phyloP scores from a whole-genome alignment of 192 early-diverging fungal species.

The Gryganskiella cystojenkinii region DNA sequence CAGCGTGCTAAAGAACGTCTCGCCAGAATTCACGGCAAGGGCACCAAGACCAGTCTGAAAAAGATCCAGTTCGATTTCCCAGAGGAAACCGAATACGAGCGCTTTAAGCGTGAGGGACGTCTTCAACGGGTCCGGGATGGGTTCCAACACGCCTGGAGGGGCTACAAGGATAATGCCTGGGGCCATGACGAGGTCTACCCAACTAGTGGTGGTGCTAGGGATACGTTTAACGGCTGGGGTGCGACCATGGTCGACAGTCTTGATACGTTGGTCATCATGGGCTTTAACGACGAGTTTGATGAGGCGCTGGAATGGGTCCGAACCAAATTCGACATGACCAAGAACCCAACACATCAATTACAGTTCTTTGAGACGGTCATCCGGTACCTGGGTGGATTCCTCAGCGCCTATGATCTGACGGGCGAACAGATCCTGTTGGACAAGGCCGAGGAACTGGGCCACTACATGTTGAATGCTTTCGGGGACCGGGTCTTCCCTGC shows the following conservation, averaged over 20 bases:
- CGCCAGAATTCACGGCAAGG: conserved; percentile 34
- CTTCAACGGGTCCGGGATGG: conserved; percentile 66
- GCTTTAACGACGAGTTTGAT: conserved; percentile 80
- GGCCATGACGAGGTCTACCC: conserved; percentile 79
- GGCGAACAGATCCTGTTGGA: conserved; percentile 72
- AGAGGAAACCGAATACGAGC: conserved; percentile 19
- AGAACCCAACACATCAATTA: conserved; percentile 52
- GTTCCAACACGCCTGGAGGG: conserved; percentile 78
- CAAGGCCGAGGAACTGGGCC: conserved; percentile 77
- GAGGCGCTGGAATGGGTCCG: conserved; percentile 74
- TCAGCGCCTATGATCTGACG: conserved; percentile 88
- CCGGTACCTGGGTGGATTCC: conserved; percentile 77
- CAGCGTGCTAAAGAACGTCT: conserved; percentile 9
- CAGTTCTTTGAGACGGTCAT: conserved; percentile 91
- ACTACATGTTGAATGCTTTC: conserved; percentile 79
- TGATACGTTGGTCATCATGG: conserved; percentile 91
- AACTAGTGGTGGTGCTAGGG: conserved; percentile 33
- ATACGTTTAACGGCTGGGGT: conserved; percentile 68
- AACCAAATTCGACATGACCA: conserved; percentile 64
- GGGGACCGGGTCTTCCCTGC: conserved; percentile 13
- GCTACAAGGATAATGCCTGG: conserved; percentile 82
- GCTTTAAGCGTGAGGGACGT: conserved; percentile 39
- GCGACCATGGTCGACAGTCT: conserved; percentile 88
- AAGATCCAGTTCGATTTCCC: conserved; percentile 42
- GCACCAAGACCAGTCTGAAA: conserved; percentile 22